phyloP scores from a whole-genome alignment of 345 rosid genomes.

The Sisymbrium irio region DNA sequence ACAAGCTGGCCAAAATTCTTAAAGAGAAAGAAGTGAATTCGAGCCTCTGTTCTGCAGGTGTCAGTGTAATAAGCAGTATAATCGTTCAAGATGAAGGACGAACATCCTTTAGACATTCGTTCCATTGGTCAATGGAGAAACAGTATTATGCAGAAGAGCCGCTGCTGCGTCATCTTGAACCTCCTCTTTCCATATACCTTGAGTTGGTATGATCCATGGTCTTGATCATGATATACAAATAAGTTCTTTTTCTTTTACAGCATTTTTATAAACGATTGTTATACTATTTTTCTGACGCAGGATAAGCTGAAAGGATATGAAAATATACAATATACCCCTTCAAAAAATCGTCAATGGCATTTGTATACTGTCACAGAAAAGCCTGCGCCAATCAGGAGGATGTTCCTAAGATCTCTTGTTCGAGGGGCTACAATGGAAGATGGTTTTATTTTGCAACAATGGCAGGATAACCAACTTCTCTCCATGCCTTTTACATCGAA shows the following conservation, averaged over 20 bases:
- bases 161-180: constrained; percentile 84
- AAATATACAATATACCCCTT: constrained; percentile 68
- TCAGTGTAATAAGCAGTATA: constrained; percentile 87
- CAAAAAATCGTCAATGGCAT: constrained; percentile 96
- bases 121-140: constrained; percentile 86
- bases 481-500: constrained; percentile 74
- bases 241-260: background rate
- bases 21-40: constrained; percentile 73
- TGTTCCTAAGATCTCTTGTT: constrained; percentile 95
- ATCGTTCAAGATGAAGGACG: constrained; percentile 97
- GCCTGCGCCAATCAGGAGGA: constrained; percentile 71
- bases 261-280: background rate
- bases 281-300: constrained; percentile 41
- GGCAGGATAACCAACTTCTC: constrained; percentile 44
- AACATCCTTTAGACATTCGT: constrained; percentile 92
- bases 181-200: constrained; percentile 88
- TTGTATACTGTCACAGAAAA: constrained; percentile 83
- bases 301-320: constrained; percentile 92
- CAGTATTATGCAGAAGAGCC: constrained; percentile 84
- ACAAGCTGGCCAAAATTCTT: constrained; percentile 87
- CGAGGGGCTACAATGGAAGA: constrained; percentile 75
- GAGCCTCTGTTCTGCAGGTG: constrained; percentile 72
- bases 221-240: background rate
- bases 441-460: constrained; percentile 59
- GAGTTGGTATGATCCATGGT: constrained; percentile 63